phyloP scores from a whole-genome alignment of 306 rosid genomes.

The Spatholobus suberectus region DNA sequence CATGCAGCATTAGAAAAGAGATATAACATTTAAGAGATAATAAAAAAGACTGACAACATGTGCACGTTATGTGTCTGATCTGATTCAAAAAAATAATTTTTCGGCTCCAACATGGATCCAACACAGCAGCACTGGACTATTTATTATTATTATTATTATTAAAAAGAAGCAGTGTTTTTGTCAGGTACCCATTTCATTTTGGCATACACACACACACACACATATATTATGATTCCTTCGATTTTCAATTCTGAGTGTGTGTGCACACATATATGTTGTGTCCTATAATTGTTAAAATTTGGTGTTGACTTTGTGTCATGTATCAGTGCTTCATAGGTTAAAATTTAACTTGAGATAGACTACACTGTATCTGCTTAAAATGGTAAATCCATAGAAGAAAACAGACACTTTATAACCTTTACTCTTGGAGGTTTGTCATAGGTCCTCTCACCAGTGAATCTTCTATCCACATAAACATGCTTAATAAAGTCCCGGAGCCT shows the following conservation, averaged over 20 bases:
- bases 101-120: not conserved
- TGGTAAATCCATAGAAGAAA: conserved; percentile 16
- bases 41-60: conserved; percentile 15
- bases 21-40: conserved; percentile 1
- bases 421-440: conserved; percentile 75
- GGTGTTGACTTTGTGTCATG: not conserved
- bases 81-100: conserved; percentile 5
- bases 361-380: conserved; percentile 14
- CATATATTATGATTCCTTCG: not conserved
- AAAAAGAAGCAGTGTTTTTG: conserved; percentile 5
- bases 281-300: not conserved
- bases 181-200: conserved; percentile 1
- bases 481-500: conserved; percentile 87
- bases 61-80: not conserved
- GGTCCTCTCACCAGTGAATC: conserved; percentile 73
- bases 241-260: not conserved
- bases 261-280: not conserved
- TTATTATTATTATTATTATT: not conserved
- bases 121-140: not conserved
- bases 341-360: conserved; percentile 30
- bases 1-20: conserved; percentile 35
- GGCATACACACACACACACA: not conserved
- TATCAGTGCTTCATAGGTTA: not conserved
- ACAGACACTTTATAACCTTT: conserved; percentile 55
- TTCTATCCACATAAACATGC: conserved; percentile 86